Evolutionary conservation across 371 early-diverging fungal genomes (phyloP), one percentile per base, ranked within the genome.

Genomic region (Mortierella sp.): DNA sequence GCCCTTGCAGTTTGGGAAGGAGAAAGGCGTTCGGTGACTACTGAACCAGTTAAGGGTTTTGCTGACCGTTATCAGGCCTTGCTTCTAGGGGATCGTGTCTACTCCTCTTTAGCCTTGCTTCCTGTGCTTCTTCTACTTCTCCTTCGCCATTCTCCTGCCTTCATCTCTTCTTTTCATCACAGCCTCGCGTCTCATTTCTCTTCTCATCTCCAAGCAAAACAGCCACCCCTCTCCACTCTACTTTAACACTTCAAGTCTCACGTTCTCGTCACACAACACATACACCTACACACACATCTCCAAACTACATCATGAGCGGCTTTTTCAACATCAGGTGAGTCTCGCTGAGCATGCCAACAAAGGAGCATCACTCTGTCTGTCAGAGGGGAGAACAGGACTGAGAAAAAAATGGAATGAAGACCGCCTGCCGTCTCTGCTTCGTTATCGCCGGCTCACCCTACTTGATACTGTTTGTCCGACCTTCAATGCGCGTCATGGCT

Each of bases 291-390:
- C 26, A 59, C 59, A 59, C 59, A 31, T 59, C 31, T 9, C 48
- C 71, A 55, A 46, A n/a, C 26, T 50, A 31, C 54, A 76, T n/a
- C 79, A 85, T 85, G 86, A 81, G 86, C 69, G 72, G 81, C 37
- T 85, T 85, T 79, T 85, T 85, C 71, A 81, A 74, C 82, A 81
- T 85, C 77, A 81, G 81, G 86, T 81, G 74, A 72, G 64, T 48
- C 26, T 31, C 26, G 26, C 59, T 31, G n/a, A 16, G 34, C 44
- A 43, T 19, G 40, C 53, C 40, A 48, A 10, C 54, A 31, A 44
- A 31, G 14, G 14, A 16, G 57, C 14, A 24, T 31, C 9, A 26
- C 13, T 46, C 50, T 8, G 6, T 6, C 71, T 31, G 46, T 19
- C 69, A 40, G 31, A 16, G 16, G 14, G 1, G 14, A 31, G 10